Percentiles rank a stretch among this genome's conserved stretches.
phyloP scores from a whole-genome alignment of 2,329 filamentous ascomycete species.

The Penicillium sp. region DNA sequence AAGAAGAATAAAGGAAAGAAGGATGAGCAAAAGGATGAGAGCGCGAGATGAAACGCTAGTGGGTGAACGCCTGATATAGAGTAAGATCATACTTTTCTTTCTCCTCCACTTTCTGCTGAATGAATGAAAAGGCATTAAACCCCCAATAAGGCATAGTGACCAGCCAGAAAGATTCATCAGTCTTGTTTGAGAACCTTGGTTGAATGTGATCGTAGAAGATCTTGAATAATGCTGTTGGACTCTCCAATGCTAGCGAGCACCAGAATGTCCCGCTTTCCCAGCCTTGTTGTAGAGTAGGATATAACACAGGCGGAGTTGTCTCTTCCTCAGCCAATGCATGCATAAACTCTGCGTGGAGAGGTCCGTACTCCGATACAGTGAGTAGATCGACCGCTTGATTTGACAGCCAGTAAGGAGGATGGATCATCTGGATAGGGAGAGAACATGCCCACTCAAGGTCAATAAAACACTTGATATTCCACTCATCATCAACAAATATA shows the following conservation, averaged over 20 bases:
- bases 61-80: background rate
- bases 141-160: background rate
- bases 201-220: slow-evolving; percentile 1
- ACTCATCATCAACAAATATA: slow-evolving; percentile 27
- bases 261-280: background rate
- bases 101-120: background rate
- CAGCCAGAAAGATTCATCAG: background rate
- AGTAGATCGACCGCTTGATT: slow-evolving; percentile 13
- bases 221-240: background rate
- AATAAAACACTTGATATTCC: slow-evolving; percentile 27
- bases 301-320: background rate
- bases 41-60: background rate
- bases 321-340: slow-evolving; percentile 1
- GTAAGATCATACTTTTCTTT: background rate
- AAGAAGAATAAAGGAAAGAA: background rate
- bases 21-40: background rate
- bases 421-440: slow-evolving; percentile 26
- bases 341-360: background rate
- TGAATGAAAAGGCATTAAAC: background rate
- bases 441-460: slow-evolving; percentile 30
- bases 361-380: background rate
- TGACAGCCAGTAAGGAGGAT: slow-evolving; percentile 29
- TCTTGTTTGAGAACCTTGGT: background rate
- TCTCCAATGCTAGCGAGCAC: background rate
- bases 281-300: background rate